Base-by-base conservation (phyloP, 2,329 filamentous ascomycete species). In the Botryotinia convoluta region DNA sequence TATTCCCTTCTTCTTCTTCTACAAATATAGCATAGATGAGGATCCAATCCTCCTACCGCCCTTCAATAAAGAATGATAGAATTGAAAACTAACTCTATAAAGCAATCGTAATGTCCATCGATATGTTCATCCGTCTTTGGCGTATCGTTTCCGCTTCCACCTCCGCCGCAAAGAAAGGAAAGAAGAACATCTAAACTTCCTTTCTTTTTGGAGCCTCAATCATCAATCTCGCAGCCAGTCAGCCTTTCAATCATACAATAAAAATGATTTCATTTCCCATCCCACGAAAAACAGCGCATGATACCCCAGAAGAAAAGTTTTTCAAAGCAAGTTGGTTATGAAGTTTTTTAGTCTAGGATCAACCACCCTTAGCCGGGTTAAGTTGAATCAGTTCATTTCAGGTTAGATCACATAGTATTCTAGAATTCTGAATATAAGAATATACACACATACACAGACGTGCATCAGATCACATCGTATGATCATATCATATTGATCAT, bases 1-100 rank as follows among this genome's bases (percentile, higher is more conserved):
- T 77, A 84, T 60, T 48, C 14, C 45, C 22, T 37, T 42, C 29
- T 69, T 22, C 35, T 20, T 20, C 42, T 54, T 54, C 48, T 54
- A 3, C 14, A 16, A 7, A 54, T 16, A n/a, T 54, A 3, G 12
- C 10, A n/a, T 4, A 10, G 22, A 48, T 14, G 48, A 54, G 44
- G 12, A n/a, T 14, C 48, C 12, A 4, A 54, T 4, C 2, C 32
- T 18, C 37, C 0, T 14, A n/a, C 18, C 26, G 2, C 26, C 48
- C 45, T 26, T 26, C 35, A 61, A 26, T 1, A 16, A 37, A 39
- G 7, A 18, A 20, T 18, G 9, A 20, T n/a, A 42, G 6, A 9
- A 12, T 32, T 14, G 9, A 48, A 16, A 42, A 69, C 20, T 57
- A 69, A 67, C 63, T 14, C 44, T 4, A 16, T 3, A 18, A 12